A percentile compares a stretch with the other conserved stretches of the same genome.
These are phyloP conservation scores for Suillus ampliporus DNA, from an alignment of 768 basidiomycete genomes.

Conservation along the genomic window DNA sequence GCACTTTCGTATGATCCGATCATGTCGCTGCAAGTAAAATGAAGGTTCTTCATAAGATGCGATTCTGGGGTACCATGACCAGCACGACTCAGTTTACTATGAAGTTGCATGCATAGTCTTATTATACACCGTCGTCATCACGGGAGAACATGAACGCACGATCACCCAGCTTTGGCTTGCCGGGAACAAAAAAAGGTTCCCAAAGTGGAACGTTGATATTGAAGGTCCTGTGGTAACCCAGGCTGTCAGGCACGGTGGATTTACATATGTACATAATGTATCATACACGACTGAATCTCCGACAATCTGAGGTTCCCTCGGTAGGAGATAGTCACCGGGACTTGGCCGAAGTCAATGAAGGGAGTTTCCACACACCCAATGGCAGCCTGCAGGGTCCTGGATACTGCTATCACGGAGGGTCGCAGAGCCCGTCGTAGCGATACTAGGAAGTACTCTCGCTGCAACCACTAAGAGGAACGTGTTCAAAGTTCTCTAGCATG, in stretches of 20 bases:
- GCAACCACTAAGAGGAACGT: background rate
- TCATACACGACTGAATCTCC: background rate
- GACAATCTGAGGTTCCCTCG: background rate
- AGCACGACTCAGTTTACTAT: no score
- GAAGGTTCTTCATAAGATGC: no score
- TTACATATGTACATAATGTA: background rate
- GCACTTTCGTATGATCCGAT: conserved; percentile 3
- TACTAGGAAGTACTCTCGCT: background rate
- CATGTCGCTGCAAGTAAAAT: background rate
- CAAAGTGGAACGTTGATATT: background rate
- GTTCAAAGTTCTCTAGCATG: background rate
- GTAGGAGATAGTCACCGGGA: conserved; percentile 1
- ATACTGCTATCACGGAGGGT: background rate
- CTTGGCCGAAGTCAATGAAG: background rate
- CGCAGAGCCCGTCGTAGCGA: conserved; percentile 4
- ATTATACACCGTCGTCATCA: background rate
- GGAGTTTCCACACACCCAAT: background rate
- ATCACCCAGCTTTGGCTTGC: background rate
- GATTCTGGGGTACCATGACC: background rate
- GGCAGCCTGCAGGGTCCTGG: background rate
- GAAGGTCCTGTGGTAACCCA: background rate
- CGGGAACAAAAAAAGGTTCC: background rate
- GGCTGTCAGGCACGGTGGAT: background rate
- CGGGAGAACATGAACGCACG: background rate
- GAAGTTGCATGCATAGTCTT: no score